A percentile compares a stretch with the other conserved stretches of the same genome.
phyloP scores from a whole-genome alignment of 2,329 filamentous ascomycete genomes.

The Penicillium expansum region DNA sequence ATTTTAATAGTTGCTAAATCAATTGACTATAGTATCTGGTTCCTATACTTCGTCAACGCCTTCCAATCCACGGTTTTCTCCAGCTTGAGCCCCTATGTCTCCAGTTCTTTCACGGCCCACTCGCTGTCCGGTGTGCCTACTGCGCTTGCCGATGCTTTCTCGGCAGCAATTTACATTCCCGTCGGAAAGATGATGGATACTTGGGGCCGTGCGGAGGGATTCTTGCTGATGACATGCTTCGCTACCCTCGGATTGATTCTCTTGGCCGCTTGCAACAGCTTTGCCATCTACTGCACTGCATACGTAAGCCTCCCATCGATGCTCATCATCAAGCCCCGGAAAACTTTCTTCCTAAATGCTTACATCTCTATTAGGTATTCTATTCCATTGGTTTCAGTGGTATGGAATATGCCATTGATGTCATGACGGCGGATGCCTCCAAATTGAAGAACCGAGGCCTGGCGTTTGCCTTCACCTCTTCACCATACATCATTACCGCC shows the following conservation, averaged over 20 bases:
- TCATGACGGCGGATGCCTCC: conserved; percentile 63
- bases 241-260: conserved; percentile 52
- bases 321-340: no score
- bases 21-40: conserved; percentile 28
- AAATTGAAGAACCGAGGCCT: conserved; percentile 59
- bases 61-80: conserved; percentile 32
- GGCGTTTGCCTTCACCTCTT: conserved; percentile 58
- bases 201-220: conserved; percentile 58
- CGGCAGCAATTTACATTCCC: conserved; percentile 55
- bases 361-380: conserved; percentile 42
- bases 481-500: conserved; percentile 61
- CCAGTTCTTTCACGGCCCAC: conserved; percentile 50
- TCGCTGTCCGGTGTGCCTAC: conserved; percentile 52
- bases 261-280: conserved; percentile 58
- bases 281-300: conserved; percentile 59
- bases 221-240: conserved; percentile 46
- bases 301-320: conserved; percentile 27
- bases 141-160: conserved; percentile 53
- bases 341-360: not conserved
- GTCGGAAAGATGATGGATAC: conserved; percentile 59
- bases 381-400: conserved; percentile 58
- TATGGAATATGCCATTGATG: conserved; percentile 54
- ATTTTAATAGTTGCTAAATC: not conserved
- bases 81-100: conserved; percentile 46
- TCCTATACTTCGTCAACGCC: conserved; percentile 36